Evolutionary conservation across 805 yeast species (phyloP), one percentile per base, ranked within the genome.

Genomic region (Jamesozyma piceae): DNA sequence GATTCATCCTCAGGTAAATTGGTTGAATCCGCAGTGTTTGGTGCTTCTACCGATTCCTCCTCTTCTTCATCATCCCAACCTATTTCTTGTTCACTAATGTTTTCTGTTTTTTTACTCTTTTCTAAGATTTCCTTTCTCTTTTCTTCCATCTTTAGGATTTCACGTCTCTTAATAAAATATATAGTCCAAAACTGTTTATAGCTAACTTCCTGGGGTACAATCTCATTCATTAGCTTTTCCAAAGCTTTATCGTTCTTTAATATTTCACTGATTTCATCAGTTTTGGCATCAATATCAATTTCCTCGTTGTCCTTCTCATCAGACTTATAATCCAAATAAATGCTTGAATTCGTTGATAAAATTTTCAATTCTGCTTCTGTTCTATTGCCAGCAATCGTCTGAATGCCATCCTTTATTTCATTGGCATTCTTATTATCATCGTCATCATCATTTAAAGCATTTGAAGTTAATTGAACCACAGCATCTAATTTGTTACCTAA

Each of bases 151-250:
- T 72, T 71, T 34, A 74, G 68, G 18, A 86, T 74, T 50, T 70
- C 69, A 11, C 63, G 58, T 44, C 72, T 74, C 53, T 73, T 66
- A 42, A 64, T 68, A 62, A 77, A 82, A 62, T 85, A 88, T 28
- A 79, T 71, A 36, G 67, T 64, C 97, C 97, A 89, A 60, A 89
- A 89, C 37, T 67, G 67, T 21, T 72, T 65, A 52, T 79, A 82
- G 3, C 75, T 54, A 30, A 80, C 62, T 50, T 72, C 59, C 6
- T 70, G 73, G 0, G 95, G 95, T 2, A 88, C 95, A 6, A 87
- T 57, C 24, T 65, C 64, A 43, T 76, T 74, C 76, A 77, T 76
- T 32, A 83, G 61, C 27, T 64, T 64, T 21, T 68, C 64, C 46
- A 87, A 71, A 20, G 76, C 73, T 4, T 75, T 69, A 49, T 77